These are phyloP conservation scores for Fusarium sp. DNA, from an alignment of 2,329 filamentous ascomycete genomes.

Conservation along the genomic window DNA sequence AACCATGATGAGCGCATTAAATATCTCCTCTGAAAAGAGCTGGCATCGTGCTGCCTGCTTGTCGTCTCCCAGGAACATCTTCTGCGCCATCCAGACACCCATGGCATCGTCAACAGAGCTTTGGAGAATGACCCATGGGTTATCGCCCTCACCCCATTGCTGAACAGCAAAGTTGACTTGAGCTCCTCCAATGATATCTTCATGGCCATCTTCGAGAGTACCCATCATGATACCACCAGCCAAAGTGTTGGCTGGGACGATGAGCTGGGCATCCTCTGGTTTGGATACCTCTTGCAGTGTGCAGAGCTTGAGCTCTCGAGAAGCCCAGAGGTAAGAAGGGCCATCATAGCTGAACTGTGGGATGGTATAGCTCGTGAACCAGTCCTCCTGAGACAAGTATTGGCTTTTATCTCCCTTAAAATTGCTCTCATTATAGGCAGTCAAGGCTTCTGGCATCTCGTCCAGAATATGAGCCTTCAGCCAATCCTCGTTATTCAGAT, in stretches of 20 bases:
- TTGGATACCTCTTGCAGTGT: background rate
- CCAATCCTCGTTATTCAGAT: background rate
- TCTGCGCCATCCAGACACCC: background rate
- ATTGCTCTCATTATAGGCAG: background rate
- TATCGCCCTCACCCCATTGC: conserved; percentile 1
- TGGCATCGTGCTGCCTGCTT: background rate
- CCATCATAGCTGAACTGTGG: background rate
- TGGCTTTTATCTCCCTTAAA: background rate
- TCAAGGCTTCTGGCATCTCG: background rate
- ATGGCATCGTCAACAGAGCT: background rate
- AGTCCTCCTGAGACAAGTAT: background rate
- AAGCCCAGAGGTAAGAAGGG: background rate
- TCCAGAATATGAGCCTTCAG: background rate
- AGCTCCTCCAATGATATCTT: background rate
- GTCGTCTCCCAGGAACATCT: background rate
- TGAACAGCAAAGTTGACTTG: conserved; percentile 4
- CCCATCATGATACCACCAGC: background rate
- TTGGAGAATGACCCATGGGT: conserved; percentile 3
- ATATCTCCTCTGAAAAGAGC: background rate
- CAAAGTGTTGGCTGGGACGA: background rate
- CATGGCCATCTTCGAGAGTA: background rate
- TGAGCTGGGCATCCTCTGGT: background rate
- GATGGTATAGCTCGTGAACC: background rate
- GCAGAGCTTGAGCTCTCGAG: background rate
- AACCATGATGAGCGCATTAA: conserved; percentile 1